Percentiles rank a stretch among this genome's conserved stretches.
Evolutionary conservation across 1,139 yeast species (phyloP).

Genomic region (Blastobotrys capitulatus): DNA sequence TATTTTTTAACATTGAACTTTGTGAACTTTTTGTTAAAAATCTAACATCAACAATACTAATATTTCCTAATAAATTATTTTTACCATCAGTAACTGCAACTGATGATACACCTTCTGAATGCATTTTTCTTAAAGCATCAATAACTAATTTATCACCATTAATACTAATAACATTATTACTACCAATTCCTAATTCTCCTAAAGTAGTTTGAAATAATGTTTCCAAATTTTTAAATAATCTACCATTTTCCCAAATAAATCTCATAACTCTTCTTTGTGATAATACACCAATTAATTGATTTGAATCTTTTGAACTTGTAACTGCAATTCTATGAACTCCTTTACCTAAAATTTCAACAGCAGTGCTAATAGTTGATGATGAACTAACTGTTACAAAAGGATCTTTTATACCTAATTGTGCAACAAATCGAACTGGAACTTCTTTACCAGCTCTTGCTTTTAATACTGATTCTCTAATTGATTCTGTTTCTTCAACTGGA

Average conservation of each 20-base stretch:
- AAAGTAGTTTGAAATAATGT: conserved; percentile 61
- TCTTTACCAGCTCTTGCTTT: conserved; percentile 36
- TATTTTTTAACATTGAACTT: conserved; percentile 69
- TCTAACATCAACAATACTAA: conserved; percentile 88
- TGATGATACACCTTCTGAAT: conserved; percentile 75
- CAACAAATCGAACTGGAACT: conserved; percentile 76
- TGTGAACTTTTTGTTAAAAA: conserved; percentile 79
- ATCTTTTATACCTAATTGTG: conserved; percentile 75
- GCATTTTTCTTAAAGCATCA: conserved; percentile 84
- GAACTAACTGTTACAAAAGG: conserved; percentile 76
- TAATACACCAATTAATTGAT: conserved; percentile 53
- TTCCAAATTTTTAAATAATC: conserved; percentile 77
- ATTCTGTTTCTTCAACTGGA: conserved; percentile 28
- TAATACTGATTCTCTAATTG: conserved; percentile 26
- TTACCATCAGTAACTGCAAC: conserved; percentile 89
- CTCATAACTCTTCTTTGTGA: conserved; percentile 83
- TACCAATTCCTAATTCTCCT: conserved; percentile 64
- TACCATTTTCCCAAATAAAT: conserved; percentile 87
- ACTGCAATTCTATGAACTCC: conserved; percentile 94
- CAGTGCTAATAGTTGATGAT: conserved; percentile 60
- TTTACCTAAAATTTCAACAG: conserved; percentile 77
- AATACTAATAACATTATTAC: conserved; percentile 65
- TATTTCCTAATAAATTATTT: conserved; percentile 76
- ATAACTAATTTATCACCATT: conserved; percentile 81
- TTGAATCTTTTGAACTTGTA: conserved; percentile 44